phyloP scores from a whole-genome alignment of 495 filamentous ascomycete genomes.

The Neurospora hispaniola region DNA sequence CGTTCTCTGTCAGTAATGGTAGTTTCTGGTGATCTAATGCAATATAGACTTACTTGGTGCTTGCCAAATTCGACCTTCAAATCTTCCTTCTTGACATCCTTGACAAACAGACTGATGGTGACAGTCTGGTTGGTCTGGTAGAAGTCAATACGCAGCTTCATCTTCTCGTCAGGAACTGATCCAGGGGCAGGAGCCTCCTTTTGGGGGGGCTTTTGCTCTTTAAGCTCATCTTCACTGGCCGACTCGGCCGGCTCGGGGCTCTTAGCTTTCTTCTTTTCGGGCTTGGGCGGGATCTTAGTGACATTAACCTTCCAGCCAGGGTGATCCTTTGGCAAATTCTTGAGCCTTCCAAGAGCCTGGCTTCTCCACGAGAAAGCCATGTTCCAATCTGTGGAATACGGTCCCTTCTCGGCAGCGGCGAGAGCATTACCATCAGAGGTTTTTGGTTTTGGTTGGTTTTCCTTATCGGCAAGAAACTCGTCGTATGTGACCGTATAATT shows the following conservation, averaged over 20 bases:
- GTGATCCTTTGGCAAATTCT: constrained; percentile 53
- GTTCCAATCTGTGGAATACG: constrained; percentile 19
- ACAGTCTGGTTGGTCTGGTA: constrained; percentile 30
- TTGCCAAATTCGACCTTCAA: constrained; percentile 19
- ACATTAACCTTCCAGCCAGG: constrained; percentile 46
- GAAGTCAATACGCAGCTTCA: constrained; percentile 24
- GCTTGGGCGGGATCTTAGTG: constrained; percentile 51
- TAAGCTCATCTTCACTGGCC: constrained; percentile 8
- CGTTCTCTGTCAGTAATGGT: not conserved
- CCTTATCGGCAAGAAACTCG: constrained; percentile 16
- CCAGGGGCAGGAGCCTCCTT: constrained; percentile 6
- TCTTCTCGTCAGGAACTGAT: constrained; percentile 18
- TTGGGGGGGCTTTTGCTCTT: constrained; percentile 14
- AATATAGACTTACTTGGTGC: constrained; percentile 15
- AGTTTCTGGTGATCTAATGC: not conserved
- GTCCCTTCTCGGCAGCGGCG: constrained; percentile 10
- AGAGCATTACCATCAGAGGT: not conserved
- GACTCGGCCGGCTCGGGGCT: constrained; percentile 1
- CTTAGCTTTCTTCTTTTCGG: constrained; percentile 17
- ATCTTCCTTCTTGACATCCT: constrained; percentile 25
- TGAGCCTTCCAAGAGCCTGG: constrained; percentile 40
- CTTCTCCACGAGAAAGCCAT: constrained; percentile 30
- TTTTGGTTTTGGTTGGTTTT: constrained; percentile 19
- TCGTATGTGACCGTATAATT: constrained; percentile 25
- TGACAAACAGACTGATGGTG: constrained; percentile 28